phyloP scores from a whole-genome alignment of 2,329 filamentous ascomycete genomes.

The Talaromyces verruculosus region DNA sequence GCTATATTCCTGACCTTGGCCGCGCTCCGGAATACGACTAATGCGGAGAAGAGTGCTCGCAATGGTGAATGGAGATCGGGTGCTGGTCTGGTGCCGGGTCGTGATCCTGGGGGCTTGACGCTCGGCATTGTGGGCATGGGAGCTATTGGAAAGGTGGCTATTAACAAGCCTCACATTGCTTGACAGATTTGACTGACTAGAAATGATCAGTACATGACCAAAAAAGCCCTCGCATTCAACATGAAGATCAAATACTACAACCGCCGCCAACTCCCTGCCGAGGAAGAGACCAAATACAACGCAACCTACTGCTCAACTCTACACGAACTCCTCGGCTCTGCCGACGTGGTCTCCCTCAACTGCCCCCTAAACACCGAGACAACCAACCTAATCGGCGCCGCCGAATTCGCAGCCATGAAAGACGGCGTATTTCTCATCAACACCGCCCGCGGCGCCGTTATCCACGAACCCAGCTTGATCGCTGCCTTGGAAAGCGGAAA shows the following conservation, averaged over 20 bases:
- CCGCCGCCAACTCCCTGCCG: slow-evolving; percentile 50
- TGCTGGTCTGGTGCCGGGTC: slow-evolving; percentile 65
- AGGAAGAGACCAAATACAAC: slow-evolving; percentile 31
- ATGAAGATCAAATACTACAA: slow-evolving; percentile 33
- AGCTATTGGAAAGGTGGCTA: slow-evolving; percentile 65
- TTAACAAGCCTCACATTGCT: slow-evolving; percentile 17
- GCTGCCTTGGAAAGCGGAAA: slow-evolving; percentile 59
- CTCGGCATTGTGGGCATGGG: slow-evolving; percentile 77
- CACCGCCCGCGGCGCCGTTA: slow-evolving; percentile 72
- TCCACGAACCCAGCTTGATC: slow-evolving; percentile 72
- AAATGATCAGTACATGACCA: slow-evolving; percentile 11
- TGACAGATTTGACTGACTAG: not conserved
- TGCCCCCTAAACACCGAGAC: slow-evolving; percentile 71
- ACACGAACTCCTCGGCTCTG: slow-evolving; percentile 65
- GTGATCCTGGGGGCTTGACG: slow-evolving; percentile 69
- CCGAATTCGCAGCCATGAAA: slow-evolving; percentile 71
- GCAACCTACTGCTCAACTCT: slow-evolving; percentile 45
- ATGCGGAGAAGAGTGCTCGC: slow-evolving; percentile 60
- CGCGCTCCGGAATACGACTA: slow-evolving; percentile 65
- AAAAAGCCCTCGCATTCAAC: slow-evolving; percentile 25
- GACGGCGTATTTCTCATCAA: slow-evolving; percentile 72
- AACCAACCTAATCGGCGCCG: slow-evolving; percentile 65
- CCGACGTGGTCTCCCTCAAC: slow-evolving; percentile 71
- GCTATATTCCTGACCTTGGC: slow-evolving; percentile 73
- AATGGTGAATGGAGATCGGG: slow-evolving; percentile 50